Evolutionary conservation across 2,329 filamentous ascomycete genomes (phyloP), one percentile per base, ranked within the genome.

Genomic region (Alternaria infectoria): DNA sequence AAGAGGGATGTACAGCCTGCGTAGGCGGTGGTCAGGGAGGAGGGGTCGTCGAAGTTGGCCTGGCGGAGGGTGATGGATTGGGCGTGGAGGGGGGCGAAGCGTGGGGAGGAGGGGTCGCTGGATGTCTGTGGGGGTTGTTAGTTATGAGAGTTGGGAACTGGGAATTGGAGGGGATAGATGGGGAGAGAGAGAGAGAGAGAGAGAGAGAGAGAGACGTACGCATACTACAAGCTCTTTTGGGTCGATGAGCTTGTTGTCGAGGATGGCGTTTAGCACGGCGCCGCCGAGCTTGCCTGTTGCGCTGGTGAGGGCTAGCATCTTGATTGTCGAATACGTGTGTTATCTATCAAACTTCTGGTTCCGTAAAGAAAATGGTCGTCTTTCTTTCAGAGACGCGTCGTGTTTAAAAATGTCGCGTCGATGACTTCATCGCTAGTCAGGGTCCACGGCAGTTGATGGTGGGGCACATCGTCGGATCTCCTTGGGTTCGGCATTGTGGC

Each of bases 281-380:
- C 77, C 77, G 59, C 82, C 82, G 9, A 84, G 76, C 63, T 83
- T 84, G 54, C 83, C 83, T 15, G 81, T 82, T 54, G 82, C 80
- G 54, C 81, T 81, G 50, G 81, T 81, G 56, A 84, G 79, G 21
- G 79, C 80, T 51, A 83, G 51, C 67, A 74, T 75, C 6, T 54
- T 71, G 50, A 25, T 17, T n/a, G 1, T n/a, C 1, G 28, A 0
- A 30, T 13, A 10, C 28, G 11, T 13, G 12, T 30, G 28, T 0
- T 5, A 3, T 6, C 28, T 13, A 0, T 30, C 6, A 21, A 4
- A 32, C 17, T 21, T 51, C 7, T 9, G 3, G 4, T 4, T 32
- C 10, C 3, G 7, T 2, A 1, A 23, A 51, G 13, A 36, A 13
- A 13, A n/a, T 6, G n/a, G 28, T 11, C 2, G 49, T 5, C 19